Base-by-base conservation (phyloP, 805 yeast species). In the Dipodascus geniculatus region DNA sequence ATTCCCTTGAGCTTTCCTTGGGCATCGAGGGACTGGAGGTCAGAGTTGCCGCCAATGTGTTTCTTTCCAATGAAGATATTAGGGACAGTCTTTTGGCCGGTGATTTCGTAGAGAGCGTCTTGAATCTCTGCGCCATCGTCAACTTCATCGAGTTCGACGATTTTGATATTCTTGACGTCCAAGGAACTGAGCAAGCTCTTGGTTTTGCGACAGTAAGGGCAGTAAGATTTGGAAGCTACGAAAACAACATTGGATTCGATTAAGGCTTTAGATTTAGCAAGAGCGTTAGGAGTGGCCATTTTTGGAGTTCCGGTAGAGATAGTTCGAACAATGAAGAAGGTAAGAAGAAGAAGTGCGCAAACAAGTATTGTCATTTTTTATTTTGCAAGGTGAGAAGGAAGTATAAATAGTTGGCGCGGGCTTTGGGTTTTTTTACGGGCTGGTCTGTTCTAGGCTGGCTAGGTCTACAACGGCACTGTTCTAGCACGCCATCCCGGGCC, bases 31-130 rank as follows among this genome's bases (percentile, higher is more conserved):
- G 77, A 74, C 71, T 88, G 95, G 57, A 90, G 74, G 61, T 87
- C 96, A 48, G 90, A 83, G 78, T 88, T 87, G 57, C 99, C 99
- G 56, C 99, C 99, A 64, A 91, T 81, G 74, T 89, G 96, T 71
- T 90, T 78, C 57, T 96, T 96, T 50, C 76, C 82, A 68, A 91
- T 88, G 73, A 85, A 91, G 61, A 91, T 78, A 68, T 85, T 89
- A 58, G 99, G 99, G 57, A 91, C 98, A 42, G 97, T 88, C 61
- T 82, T 78, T 76, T 91, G 98, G 56, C 95, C 93, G 42, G 95
- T 86, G 56, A 88, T 69, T 66, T 84, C 80, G 52, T 67, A 68
- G 56, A 91, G 75, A 60, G 95, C 95, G 51, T 73, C 83, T 73
- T 90, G 97, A 61, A 89, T 79, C 31, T 83, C 90, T 50, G 73